Evolutionary conservation across 2,329 filamentous ascomycete species (phyloP), one percentile per base, ranked within the genome.

Genomic region (Pseudonectria foliicola): DNA sequence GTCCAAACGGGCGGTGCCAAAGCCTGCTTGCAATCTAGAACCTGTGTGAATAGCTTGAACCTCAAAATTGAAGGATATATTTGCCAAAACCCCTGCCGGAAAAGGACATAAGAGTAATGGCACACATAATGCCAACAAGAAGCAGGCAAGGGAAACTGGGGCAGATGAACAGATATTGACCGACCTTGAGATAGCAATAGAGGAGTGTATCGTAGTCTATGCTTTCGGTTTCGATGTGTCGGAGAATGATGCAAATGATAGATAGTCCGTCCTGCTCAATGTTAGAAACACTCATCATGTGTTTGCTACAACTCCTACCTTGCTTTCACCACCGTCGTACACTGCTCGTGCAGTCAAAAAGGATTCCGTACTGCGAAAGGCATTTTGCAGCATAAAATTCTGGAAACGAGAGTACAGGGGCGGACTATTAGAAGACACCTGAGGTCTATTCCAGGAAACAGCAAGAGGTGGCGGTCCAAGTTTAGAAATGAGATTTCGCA

Each of bases 351-450:
- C 73, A 3, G 77, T 79, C 14, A 80, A 57, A 39, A 80, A 75
- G 3, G 77, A 80, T 45, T 82, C 80, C 0, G 73, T 75, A 45
- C 74, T 76, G 25, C 75, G 70, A 44, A 80, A 79, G 2, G 79
- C 79, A 52, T 83, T 82, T 13, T 74, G 72, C 29, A 84, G 67
- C 80, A 84, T 84, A 49, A 84, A 84, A 44, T 82, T 76, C 45
- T 84, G 80, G 45, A 84, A 84, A 15, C 77, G 67, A 3, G 78
- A 82, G 53, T 83, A 84, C 6, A 73, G 63, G 1, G 76, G 73
- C 4, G 79, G 78, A 13, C 61, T 73, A 43, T 82, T 84, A 16
- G 68, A 56, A 1, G 75, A 74, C n/a, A 83, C 75, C 32, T 74
- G 70, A 8, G 80, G 80, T 32, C 78, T 66, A 44, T 82, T 83